Evolutionary conservation across 441 rosid species (phyloP).

Genomic region (Flueggea neowawraea): DNA sequence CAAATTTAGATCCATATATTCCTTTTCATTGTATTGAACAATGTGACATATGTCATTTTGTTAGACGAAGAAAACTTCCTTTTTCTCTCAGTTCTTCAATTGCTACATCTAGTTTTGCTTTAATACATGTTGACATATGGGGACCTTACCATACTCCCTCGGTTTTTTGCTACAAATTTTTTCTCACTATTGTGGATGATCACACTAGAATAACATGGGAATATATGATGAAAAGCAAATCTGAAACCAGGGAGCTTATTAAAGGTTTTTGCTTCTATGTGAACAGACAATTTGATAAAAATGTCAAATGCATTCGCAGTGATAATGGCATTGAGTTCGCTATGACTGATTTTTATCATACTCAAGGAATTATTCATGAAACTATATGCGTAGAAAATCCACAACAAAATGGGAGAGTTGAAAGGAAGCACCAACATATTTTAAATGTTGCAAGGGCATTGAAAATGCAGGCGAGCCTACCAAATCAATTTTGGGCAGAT

Average conservation of each 20-base stretch:
- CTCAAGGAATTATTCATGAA: too few species aligned
- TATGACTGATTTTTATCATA: neutral
- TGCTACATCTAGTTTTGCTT: neutral
- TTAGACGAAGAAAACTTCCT: neutral
- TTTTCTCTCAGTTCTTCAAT: neutral
- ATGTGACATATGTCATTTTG: slow-evolving; percentile 3
- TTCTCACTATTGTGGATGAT: slow-evolving; percentile 8
- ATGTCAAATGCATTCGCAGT: neutral
- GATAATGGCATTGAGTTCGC: neutral
- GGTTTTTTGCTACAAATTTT: neutral
- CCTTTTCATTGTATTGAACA: neutral
- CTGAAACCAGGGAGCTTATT: neutral
- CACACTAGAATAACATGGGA: neutral
- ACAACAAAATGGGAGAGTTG: too few species aligned
- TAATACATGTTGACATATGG: slow-evolving; percentile 2
- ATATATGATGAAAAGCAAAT: neutral
- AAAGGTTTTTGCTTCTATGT: neutral
- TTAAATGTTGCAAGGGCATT: too few species aligned
- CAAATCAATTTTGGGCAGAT: too few species aligned
- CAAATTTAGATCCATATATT: neutral
- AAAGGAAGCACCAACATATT: too few species aligned
- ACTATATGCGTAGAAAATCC: too few species aligned
- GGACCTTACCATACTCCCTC: neutral
- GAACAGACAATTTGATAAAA: neutral
- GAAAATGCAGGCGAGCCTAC: too few species aligned